phyloP scores from a whole-genome alignment of 2,329 filamentous ascomycete genomes.

The Didymella pomorum region DNA sequence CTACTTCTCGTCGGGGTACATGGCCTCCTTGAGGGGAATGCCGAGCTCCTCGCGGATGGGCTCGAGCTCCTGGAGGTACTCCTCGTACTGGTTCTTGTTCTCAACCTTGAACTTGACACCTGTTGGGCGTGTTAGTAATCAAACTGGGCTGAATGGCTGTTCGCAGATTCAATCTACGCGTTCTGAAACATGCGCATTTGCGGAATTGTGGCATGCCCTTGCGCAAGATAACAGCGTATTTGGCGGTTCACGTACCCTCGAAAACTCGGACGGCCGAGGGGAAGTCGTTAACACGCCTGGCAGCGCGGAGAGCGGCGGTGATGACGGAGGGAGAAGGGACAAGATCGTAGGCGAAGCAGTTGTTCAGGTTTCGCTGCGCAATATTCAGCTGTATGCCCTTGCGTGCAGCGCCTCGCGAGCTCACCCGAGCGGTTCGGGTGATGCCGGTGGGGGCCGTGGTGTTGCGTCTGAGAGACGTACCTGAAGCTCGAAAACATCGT shows the following conservation, averaged over 20 bases:
- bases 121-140: slow-evolving; percentile 53
- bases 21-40: slow-evolving; percentile 86
- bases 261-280: slow-evolving; percentile 98
- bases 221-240: not conserved
- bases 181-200: not conserved
- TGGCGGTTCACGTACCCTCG: slow-evolving; percentile 73
- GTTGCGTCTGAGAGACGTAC: slow-evolving; percentile 61
- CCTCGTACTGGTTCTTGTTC: slow-evolving; percentile 96
- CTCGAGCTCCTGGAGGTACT: slow-evolving; percentile 95
- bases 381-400: slow-evolving; percentile 27
- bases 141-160: slow-evolving; percentile 17
- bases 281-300: slow-evolving; percentile 96
- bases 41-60: slow-evolving; percentile 92
- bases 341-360: slow-evolving; percentile 99
- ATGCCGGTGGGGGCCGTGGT: slow-evolving; percentile 25
- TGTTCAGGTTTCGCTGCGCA: slow-evolving; percentile 89
- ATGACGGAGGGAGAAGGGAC: slow-evolving; percentile 93
- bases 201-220: not conserved
- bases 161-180: not conserved
- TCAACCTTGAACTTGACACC: slow-evolving; percentile 99
- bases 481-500: slow-evolving; percentile 99
- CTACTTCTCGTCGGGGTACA: slow-evolving; percentile 72
- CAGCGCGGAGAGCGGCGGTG: slow-evolving; percentile 89
- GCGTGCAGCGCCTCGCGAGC: slow-evolving; percentile 5
- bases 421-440: slow-evolving; percentile 23